phyloP scores from a whole-genome alignment of 2,329 filamentous ascomycete species.

The Seiridium cupressi region DNA sequence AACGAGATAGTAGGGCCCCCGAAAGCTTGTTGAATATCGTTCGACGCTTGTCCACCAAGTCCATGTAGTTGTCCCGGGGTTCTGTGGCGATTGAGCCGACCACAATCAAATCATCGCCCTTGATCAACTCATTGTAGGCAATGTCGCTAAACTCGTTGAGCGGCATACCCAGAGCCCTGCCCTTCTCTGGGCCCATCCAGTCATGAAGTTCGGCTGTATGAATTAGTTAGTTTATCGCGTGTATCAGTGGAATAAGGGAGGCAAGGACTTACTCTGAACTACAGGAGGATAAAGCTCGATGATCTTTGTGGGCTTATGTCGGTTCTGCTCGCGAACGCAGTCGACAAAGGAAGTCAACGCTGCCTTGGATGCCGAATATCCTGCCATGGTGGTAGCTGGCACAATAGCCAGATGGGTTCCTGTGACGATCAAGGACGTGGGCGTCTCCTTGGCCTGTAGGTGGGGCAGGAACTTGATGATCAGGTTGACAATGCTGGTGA shows the following conservation, averaged over 20 bases:
- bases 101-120: slow-evolving; percentile 36
- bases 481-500: slow-evolving; percentile 36
- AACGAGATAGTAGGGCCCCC: slow-evolving; percentile 4
- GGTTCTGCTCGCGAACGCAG: slow-evolving; percentile 31
- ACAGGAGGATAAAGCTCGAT: slow-evolving; percentile 45
- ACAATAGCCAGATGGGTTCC: slow-evolving; percentile 39
- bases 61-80: slow-evolving; percentile 9
- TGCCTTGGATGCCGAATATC: slow-evolving; percentile 44
- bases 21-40: slow-evolving; percentile 11
- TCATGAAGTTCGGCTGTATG: slow-evolving; percentile 19
- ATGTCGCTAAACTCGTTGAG: slow-evolving; percentile 40
- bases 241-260: slow-evolving; percentile 27
- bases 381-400: slow-evolving; percentile 31
- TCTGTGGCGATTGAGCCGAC: slow-evolving; percentile 17
- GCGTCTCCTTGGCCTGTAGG: slow-evolving; percentile 19
- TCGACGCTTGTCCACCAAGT: slow-evolving; percentile 8
- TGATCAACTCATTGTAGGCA: slow-evolving; percentile 39
- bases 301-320: slow-evolving; percentile 21
- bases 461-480: slow-evolving; percentile 39
- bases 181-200: slow-evolving; percentile 16
- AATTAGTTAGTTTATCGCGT: slow-evolving; percentile 24
- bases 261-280: slow-evolving; percentile 23
- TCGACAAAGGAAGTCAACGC: slow-evolving; percentile 39
- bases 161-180: slow-evolving; percentile 30
- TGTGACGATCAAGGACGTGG: slow-evolving; percentile 23